Evolutionary conservation across 257 asterid genomes (phyloP).

Genomic region (Solanum pimpinellifolium): DNA sequence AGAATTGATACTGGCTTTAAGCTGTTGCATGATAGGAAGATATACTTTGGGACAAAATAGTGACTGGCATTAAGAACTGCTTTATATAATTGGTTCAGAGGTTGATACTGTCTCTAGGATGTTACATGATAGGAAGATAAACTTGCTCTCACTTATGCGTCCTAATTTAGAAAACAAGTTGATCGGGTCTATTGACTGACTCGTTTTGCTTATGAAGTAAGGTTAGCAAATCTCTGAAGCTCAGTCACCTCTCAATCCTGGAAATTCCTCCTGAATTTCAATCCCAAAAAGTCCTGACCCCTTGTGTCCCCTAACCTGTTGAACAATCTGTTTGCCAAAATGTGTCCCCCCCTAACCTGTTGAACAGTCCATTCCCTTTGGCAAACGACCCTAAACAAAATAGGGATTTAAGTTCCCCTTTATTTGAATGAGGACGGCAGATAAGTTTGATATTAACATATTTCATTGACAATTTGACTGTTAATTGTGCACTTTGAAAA

Average conservation of each 20-base stretch:
- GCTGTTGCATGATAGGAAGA: neutral
- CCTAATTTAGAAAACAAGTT: neutral
- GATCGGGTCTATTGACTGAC: neutral
- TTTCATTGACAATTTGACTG: neutral
- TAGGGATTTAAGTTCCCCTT: neutral
- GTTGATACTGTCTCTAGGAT: neutral
- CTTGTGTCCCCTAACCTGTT: neutral
- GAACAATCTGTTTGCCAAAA: neutral
- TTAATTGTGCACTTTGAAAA: neutral
- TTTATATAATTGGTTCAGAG: neutral
- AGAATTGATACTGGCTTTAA: neutral
- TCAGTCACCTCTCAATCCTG: neutral
- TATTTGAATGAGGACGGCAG: neutral
- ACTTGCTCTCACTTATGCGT: neutral
- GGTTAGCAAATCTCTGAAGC: neutral
- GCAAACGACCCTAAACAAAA: neutral
- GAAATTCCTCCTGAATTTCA: neutral
- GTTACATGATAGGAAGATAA: neutral
- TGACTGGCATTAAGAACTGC: neutral
- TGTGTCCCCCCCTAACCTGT: neutral
- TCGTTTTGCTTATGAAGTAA: neutral
- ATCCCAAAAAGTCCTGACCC: neutral
- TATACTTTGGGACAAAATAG: neutral
- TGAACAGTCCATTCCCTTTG: neutral
- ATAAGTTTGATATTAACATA: neutral